Base-by-base conservation (phyloP, 495 filamentous ascomycete species). In the Lepidopterella palustris region DNA sequence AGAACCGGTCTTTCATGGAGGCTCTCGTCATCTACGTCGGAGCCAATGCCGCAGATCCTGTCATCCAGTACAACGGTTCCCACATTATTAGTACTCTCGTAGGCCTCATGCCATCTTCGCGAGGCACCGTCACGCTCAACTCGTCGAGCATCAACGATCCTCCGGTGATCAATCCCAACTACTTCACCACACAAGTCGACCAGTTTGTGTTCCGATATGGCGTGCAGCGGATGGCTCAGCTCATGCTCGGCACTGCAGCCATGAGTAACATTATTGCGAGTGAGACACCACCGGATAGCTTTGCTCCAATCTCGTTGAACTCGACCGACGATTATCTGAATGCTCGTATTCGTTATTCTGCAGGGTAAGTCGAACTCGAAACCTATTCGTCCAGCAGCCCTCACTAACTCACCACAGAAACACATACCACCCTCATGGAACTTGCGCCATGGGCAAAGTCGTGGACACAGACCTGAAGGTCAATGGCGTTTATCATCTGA, bases 121-220 rank as follows among this genome's bases (percentile, higher is more conserved):
- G 67, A 3, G 86, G 86, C 26, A 72, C 74, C n/a, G 79, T 84
- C 0, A 74, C 65, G 0, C 73, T 88, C 26, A 74, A 78, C 28
- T 83, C 81, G 0, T 68, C 78, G 0, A 71, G 87, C 68, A 82
- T 83, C 0, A 57, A 68, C 3, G 79, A 74, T 8, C 76, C 79
- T n/a, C 77, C 83, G 0, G 57, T 76, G 0, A 83, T 85, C 62
- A 76, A 86, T 62, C 81, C 83, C 0, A 75, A 74, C 25, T 57
- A 57, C 39, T 47, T 25, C 18, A 24, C 8, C 1, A 57, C 54
- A n/a, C 35, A 57, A 35, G 40, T 28, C 4, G 54, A 57, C 13
- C 10, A 25, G 23, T n/a, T 45, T 4, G 26, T 45, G 5, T 45
- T 57, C 29, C 32, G 54, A 1, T 23, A 57, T n/a, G 54, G 32